Base-by-base conservation (phyloP, 352 stramenopile species). In the Sclerospora graminicola region DNA sequence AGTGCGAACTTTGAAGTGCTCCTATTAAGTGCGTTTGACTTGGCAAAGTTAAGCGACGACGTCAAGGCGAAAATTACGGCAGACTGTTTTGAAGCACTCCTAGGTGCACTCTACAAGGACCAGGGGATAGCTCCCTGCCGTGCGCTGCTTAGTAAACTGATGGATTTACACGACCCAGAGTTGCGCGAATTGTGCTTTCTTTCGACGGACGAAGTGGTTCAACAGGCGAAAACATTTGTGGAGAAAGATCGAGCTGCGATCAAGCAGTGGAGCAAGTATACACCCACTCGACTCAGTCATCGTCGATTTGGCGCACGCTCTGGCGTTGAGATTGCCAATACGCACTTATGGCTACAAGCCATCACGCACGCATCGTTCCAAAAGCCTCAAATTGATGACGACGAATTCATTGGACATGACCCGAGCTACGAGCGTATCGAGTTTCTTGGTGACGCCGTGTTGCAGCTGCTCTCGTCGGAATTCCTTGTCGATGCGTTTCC, bases 401-500 rank as follows among this genome's bases (percentile, higher is more conserved):
- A 72, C 32, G 77, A 84, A 35, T 89, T 84, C 32, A 46, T 90
- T 7, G 63, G 68, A 21, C 51, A 77, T 2, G 79, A 90, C 14
- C 56, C 76, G 27, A 88, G 58, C 37, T 90, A 90, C 48, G 78
- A 90, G 41, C 76, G 81, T 8, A 82, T 93, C 16, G 81, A 90
- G 57, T 93, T 90, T 48, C 60, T 94, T 9, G 82, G 82, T 6
- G 82, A 94, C 16, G 66, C 82, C 5, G 76, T 94, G 44, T 53
- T 94, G 9, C 75, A 94, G 45, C 38, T 91, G 13, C 54, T 94
- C 13, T 84, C 77, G 16, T 89, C 77, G 0, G 70, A 69, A 23
- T 89, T 86, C 30, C 70, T 93, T 8, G 69, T 89, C 10, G 72
- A 89, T 36, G 66, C 69, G 14, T 83, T 93, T 7, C 81, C 81